Base-by-base conservation (phyloP, 1,284 basidiomycete genomes). In the Exobasidium rhododendri region DNA sequence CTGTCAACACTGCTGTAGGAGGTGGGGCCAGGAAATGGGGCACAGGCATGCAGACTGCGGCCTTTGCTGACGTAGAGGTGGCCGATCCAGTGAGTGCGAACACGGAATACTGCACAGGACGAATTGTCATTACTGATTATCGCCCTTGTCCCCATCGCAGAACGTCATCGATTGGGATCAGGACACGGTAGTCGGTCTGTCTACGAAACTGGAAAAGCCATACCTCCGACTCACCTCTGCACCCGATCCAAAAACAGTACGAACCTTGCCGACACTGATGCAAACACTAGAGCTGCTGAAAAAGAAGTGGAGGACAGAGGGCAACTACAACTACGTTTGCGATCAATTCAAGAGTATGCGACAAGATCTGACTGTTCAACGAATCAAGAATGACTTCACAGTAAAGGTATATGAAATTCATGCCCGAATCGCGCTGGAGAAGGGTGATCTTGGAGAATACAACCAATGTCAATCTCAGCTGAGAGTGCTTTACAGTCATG, bases 281-380 rank as follows among this genome's bases (percentile, higher is more conserved):
- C 85, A 89, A 80, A 96, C 96, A 3, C 85, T 98, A 50, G 82
- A 85, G 62, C 88, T 93, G 75, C 85, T 99, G 57, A 97, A 94
- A 82, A 85, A 85, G 61, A 89, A 89, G 69, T 98, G 94, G 92
- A 85, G 87, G 68, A 85, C 88, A 67, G 91, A 91, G 74, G 83
- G 84, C 60, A 88, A 90, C 65, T 97, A 99, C 79, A 84, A 86
- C 59, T 98, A 92, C 87, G 92, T 97, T 76, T 92, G 94, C 78
- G 96, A 92, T 77, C 96, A 98, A 82, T 92, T 99, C 83, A 98
- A 98, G 84, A 92, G 90, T 77, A 83, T 99, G 70, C 87, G 96
- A 53, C 96, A 98, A 81, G 96, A 99, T 83, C 84, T 99, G 65
- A 97, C 93, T 93, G 94, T 98, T n/a, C 96, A 99, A 83, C 88